Evolutionary conservation across 805 yeast species (phyloP).

Genomic region (Barnettozyma siamensis): DNA sequence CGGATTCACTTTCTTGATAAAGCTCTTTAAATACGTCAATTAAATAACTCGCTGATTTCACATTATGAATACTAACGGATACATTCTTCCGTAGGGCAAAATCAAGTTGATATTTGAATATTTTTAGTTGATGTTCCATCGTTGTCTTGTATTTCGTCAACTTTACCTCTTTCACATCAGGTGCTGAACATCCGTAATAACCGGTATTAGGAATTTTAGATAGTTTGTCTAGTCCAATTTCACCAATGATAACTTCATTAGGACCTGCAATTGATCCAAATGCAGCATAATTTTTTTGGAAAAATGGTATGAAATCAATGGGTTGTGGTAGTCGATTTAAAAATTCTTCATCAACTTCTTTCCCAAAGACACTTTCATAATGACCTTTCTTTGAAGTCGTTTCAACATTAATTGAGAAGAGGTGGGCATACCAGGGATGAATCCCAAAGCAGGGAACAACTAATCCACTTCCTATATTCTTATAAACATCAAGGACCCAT

Average conservation of each 20-base stretch:
- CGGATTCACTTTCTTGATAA: conserved; percentile 23
- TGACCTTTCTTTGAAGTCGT: conserved; percentile 44
- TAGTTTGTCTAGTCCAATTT: conserved; percentile 81
- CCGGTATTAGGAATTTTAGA: conserved; percentile 64
- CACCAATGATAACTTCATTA: conserved; percentile 57
- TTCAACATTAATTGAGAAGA: conserved; percentile 34
- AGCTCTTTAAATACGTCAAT: conserved; percentile 36
- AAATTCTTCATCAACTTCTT: conserved; percentile 31
- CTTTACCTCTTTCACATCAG: conserved; percentile 9
- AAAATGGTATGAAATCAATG: conserved; percentile 30
- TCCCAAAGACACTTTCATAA: conserved; percentile 45
- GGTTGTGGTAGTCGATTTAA: conserved; percentile 59
- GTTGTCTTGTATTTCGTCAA: conserved; percentile 47
- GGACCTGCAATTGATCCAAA: conserved; percentile 4
- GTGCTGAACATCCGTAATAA: conserved; percentile 32
- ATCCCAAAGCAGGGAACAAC: conserved; percentile 56
- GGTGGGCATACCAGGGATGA: conserved; percentile 90
- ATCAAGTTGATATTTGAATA: conserved; percentile 46
- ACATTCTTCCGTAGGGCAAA: conserved; percentile 44
- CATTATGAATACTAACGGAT: conserved; percentile 79
- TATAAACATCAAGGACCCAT: conserved; percentile 21
- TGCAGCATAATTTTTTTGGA: conserved; percentile 20
- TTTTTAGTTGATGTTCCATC: conserved; percentile 56
- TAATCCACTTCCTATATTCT: conserved; percentile 12
- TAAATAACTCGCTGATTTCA: conserved; percentile 64